Percentiles rank a stretch among this genome's conserved stretches.
phyloP scores from a whole-genome alignment of 2,329 filamentous ascomycete genomes.

The Emergomyces pasteurianus region DNA sequence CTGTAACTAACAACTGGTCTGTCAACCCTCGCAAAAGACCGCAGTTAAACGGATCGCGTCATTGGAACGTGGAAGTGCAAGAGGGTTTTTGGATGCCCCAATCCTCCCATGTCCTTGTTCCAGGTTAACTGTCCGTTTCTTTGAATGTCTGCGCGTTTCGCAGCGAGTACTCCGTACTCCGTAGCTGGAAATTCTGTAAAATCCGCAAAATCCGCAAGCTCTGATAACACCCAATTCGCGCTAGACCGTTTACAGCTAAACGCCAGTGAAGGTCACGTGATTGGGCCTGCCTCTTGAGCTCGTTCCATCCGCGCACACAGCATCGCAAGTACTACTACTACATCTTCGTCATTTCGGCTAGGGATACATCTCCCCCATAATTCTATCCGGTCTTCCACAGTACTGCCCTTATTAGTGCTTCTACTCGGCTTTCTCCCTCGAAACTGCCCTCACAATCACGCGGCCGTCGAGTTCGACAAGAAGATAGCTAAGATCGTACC shows the following conservation, averaged over 20 bases:
- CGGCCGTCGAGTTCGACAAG: not conserved
- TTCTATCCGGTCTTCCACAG: not conserved
- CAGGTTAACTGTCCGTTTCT: not conserved
- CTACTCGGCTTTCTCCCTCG: not conserved
- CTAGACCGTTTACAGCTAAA: not conserved
- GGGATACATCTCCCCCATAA: not conserved
- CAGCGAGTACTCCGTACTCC: too few relatives aligned
- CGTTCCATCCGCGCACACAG: too few relatives aligned
- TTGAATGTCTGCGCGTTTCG: not conserved
- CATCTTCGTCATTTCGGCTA: not conserved
- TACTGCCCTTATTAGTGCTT: not conserved
- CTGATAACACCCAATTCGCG: not conserved
- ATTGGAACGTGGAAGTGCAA: too few relatives aligned
- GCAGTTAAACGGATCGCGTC: too few relatives aligned
- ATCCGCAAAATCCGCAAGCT: too few relatives aligned
- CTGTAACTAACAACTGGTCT: too few relatives aligned
- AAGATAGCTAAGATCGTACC: not conserved
- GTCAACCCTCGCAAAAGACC: not conserved
- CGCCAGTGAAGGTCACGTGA: too few relatives aligned
- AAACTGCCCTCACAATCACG: not conserved
- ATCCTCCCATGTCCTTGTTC: not conserved
- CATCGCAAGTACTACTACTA: too few relatives aligned
- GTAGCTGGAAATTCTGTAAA: too few relatives aligned
- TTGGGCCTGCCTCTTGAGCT: too few relatives aligned
- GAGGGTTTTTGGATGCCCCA: too few relatives aligned